Conservation (phyloP, 441 rosid species). For the Gossypium schwendimanii region DNA sequence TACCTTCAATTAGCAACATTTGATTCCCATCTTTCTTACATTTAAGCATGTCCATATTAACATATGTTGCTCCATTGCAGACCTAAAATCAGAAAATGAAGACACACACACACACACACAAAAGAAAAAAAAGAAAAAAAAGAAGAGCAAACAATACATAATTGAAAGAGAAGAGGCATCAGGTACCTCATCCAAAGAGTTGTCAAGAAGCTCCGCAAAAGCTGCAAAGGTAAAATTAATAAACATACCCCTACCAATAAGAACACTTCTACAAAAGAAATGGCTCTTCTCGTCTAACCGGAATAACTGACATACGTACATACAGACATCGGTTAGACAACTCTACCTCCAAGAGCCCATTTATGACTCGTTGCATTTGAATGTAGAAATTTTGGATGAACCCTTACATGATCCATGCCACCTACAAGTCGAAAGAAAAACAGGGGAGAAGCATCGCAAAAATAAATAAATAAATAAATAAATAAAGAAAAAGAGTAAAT, state of each 20-base stretch:
- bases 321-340: background rate
- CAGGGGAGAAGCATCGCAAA: background rate
- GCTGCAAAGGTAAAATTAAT: conserved; percentile 39
- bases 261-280: background rate
- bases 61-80: conserved; percentile 71
- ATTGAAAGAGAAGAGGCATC: background rate
- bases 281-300: too few relatives aligned
- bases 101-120: background rate
- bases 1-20: conserved; percentile 83
- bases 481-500: too few relatives aligned
- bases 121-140: too few relatives aligned
- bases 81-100: conserved; percentile 36
- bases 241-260: background rate
- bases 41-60: conserved; percentile 54
- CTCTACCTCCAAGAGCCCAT: conserved; percentile 93
- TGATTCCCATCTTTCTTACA: conserved; percentile 58
- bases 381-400: conserved; percentile 90
- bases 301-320: background rate
- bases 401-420: conserved; percentile 90
- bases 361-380: conserved; percentile 96
- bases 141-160: background rate
- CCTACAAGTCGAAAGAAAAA: conserved; percentile 31
- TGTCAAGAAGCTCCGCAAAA: conserved; percentile 89
- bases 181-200: conserved; percentile 79
- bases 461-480: too few relatives aligned